Conservation (phyloP, 306 rosid species). For the Fragaria iinumae region DNA sequence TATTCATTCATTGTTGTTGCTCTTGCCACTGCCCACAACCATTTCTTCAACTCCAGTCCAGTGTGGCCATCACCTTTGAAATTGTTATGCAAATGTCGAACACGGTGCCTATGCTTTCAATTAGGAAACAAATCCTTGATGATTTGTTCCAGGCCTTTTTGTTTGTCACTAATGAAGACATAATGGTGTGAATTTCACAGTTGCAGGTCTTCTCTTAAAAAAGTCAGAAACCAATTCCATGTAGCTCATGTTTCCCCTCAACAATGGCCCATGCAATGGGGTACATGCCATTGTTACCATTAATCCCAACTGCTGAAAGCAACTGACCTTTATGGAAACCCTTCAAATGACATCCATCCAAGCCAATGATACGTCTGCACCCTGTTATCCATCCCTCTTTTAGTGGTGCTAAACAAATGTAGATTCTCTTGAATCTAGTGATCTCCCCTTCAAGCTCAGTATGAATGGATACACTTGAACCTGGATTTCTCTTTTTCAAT, state of each 20-base stretch:
- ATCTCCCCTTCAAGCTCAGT: not conserved
- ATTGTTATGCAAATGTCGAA: not conserved
- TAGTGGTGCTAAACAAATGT: not conserved
- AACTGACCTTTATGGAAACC: not conserved
- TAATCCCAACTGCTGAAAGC: not conserved
- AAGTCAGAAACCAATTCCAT: not conserved
- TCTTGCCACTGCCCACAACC: not conserved
- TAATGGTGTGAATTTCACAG: not conserved
- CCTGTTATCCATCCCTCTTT: not conserved
- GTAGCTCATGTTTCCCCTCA: not conserved
- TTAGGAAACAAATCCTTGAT: not conserved
- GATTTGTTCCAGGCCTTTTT: not conserved
- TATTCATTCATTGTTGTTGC: not conserved
- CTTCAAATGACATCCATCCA: not conserved
- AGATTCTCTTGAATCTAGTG: not conserved
- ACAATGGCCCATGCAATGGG: not conserved
- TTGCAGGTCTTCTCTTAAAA: not conserved
- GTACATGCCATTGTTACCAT: not conserved
- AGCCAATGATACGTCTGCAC: not conserved
- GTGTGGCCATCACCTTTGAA: not conserved
- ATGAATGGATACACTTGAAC: not conserved
- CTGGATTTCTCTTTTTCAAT: not conserved
- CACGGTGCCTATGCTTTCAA: not conserved
- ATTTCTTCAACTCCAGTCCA: not conserved
- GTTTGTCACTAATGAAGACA: not conserved